phyloP scores from a whole-genome alignment of 495 filamentous ascomycete genomes.

The Neurospora tetraspora region DNA sequence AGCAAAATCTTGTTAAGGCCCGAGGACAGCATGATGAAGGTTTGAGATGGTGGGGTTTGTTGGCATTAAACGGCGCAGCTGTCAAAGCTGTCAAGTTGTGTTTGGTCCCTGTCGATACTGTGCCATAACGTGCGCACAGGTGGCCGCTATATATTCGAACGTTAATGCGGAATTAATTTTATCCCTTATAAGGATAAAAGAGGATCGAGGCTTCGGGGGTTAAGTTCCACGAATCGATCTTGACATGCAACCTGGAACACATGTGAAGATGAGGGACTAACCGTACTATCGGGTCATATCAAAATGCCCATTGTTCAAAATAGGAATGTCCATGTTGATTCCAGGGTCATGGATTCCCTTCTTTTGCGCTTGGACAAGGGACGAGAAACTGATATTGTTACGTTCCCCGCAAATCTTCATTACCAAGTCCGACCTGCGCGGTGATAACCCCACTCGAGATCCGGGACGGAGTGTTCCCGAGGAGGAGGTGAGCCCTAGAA shows the following conservation, averaged over 20 bases:
- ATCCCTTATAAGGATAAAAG: too few species aligned
- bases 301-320: background rate
- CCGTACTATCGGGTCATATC: background rate
- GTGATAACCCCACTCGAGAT: background rate
- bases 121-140: background rate
- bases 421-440: background rate
- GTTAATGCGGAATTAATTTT: too few species aligned
- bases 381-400: background rate
- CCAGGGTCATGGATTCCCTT: background rate
- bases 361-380: background rate
- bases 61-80: background rate
- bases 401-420: background rate
- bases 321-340: background rate
- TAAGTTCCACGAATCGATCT: background rate
- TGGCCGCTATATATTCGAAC: too few species aligned
- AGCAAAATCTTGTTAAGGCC: background rate
- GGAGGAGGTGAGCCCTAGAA: background rate
- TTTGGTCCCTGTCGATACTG: background rate
- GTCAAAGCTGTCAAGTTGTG: background rate
- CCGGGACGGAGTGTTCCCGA: background rate
- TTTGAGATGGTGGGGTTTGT: background rate
- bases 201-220: background rate
- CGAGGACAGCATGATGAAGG: background rate
- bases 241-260: background rate
- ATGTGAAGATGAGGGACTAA: background rate